Conservation (phyloP, 306 rosid genomes). For the Quercus alba region DNA sequence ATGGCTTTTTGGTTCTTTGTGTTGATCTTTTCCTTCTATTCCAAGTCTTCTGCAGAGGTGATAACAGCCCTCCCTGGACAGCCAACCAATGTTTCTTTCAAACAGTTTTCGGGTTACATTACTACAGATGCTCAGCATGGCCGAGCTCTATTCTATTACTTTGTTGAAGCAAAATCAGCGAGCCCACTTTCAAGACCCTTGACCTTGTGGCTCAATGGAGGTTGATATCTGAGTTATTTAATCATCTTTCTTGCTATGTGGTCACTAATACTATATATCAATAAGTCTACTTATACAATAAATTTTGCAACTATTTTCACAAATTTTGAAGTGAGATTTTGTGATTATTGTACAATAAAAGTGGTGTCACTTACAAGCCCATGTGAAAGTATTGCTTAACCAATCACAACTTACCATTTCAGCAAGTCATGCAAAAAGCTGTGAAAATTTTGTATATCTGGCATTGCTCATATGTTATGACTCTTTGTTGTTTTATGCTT, state of each 20-base stretch:
- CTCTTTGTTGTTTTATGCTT: not conserved
- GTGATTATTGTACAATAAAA: no score
- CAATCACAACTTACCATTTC: no score
- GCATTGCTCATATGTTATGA: not conserved
- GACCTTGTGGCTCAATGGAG: constrained; percentile 2
- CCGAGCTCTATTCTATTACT: constrained; percentile 9
- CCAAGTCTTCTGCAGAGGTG: not conserved
- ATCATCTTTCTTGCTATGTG: not conserved
- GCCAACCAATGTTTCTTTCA: not conserved
- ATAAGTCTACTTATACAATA: no score
- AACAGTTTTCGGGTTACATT: not conserved
- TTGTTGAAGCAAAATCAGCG: not conserved
- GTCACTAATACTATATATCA: not conserved
- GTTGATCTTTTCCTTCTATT: not conserved
- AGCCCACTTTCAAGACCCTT: not conserved
- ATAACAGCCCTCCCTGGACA: not conserved
- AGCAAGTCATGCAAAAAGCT: no score
- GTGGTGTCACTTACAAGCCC: no score
- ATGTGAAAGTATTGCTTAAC: no score
- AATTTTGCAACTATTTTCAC: no score
- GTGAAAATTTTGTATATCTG: not conserved
- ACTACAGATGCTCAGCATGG: not conserved
- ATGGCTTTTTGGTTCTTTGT: not conserved
- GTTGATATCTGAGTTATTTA: not conserved
- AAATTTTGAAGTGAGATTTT: no score